Conservation (phyloP, 1,284 basidiomycete species). For the Paramarasmius palmivorus region DNA sequence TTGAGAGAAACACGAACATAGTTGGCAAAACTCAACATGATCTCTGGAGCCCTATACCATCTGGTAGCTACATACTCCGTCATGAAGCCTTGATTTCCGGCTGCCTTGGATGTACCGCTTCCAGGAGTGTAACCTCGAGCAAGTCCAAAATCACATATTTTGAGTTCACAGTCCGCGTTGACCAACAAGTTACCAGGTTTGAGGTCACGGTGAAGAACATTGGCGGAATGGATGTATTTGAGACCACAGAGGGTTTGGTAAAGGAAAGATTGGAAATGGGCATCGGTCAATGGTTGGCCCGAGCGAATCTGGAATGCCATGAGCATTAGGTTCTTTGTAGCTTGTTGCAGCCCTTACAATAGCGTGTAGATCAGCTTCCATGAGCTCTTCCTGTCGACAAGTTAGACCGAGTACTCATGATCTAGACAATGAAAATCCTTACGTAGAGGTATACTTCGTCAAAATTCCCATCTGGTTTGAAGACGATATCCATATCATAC, state of each 20-base stretch:
- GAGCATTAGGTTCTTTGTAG: conserved; percentile 6
- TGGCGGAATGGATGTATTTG: conserved; percentile 99
- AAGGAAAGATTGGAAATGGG: conserved; percentile 98
- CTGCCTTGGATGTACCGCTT: conserved; percentile 62
- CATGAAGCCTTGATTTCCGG: conserved; percentile 96
- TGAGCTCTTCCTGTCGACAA: conserved; percentile 81
- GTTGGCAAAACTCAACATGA: conserved; percentile 97
- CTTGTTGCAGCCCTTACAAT: conserved; percentile 62
- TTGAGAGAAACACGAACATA: conserved; percentile 57
- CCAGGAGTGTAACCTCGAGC: conserved; percentile 93
- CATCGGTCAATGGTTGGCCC: conserved; percentile 95
- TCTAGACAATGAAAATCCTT: conserved; percentile 26
- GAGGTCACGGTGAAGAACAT: conserved; percentile 96
- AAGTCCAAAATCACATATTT: conserved; percentile 98
- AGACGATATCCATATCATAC: conserved; percentile 97
- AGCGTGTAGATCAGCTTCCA: conserved; percentile 99
- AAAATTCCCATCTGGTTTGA: conserved; percentile 86
- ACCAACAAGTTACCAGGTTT: conserved; percentile 97
- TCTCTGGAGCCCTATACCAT: conserved; percentile 97
- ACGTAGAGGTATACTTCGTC: conserved; percentile 96
- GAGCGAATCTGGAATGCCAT: conserved; percentile 79
- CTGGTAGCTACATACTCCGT: conserved; percentile 98
- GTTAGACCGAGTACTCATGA: not conserved
- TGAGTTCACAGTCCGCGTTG: conserved; percentile 97
- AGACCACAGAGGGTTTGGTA: conserved; percentile 99